These are phyloP conservation scores for Lachnellula suecica DNA, from an alignment of 2,329 filamentous ascomycete species.

Conservation along the genomic window DNA sequence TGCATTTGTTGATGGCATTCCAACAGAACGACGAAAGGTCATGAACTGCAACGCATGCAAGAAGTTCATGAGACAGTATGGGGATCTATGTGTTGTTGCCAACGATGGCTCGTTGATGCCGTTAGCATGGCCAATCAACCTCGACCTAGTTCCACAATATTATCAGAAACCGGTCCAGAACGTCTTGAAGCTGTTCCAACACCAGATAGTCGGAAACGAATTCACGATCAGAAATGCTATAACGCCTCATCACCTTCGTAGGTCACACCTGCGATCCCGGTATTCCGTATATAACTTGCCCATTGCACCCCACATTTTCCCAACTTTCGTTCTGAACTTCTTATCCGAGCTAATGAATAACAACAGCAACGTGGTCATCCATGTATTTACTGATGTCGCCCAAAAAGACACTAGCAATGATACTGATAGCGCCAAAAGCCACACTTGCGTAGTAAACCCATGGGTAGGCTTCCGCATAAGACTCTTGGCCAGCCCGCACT, in stretches of 20 bases:
- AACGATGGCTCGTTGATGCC: neutral
- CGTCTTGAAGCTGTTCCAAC: neutral
- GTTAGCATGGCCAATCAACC: neutral
- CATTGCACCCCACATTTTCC: no score
- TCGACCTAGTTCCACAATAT: conserved; percentile 2
- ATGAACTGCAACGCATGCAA: conserved; percentile 2
- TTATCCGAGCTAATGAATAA: conserved; percentile 31
- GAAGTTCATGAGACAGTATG: conserved; percentile 4
- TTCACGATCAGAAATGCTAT: no score
- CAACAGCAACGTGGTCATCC: conserved; percentile 57
- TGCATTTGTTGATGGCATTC: neutral
- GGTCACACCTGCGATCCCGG: no score
- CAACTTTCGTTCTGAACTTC: no score
- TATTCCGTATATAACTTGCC: no score
- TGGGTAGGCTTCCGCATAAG: conserved; percentile 42
- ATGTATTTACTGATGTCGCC: conserved; percentile 58
- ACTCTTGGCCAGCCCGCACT: conserved; percentile 53
- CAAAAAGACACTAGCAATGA: conserved; percentile 57
- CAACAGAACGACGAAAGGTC: neutral
- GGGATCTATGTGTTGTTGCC: conserved; percentile 4
- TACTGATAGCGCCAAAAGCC: conserved; percentile 56
- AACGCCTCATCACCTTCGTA: no score
- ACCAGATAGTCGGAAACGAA: no score
- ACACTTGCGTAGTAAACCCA: conserved; percentile 44
- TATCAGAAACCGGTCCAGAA: conserved; percentile 54